Conservation (phyloP, 345 rosid genomes). For the Cardamine resedifolia region DNA sequence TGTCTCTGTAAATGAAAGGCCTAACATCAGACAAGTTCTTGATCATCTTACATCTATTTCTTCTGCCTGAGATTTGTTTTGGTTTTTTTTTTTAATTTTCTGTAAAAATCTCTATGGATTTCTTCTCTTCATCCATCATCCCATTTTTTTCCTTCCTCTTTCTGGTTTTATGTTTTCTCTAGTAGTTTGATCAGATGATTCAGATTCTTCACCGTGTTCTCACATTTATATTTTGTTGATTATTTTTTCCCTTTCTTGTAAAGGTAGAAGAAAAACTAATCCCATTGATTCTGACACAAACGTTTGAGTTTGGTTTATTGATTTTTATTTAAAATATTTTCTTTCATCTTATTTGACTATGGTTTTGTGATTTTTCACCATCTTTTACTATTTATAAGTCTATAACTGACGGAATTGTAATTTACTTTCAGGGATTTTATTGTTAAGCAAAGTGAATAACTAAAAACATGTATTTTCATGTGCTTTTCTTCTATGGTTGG, state of each 20-base stretch:
- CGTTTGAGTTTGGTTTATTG: conserved; percentile 8
- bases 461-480: not conserved
- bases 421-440: not conserved
- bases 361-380: not conserved
- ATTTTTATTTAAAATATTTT: not conserved
- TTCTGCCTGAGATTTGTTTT: conserved; percentile 56
- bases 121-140: conserved; percentile 11
- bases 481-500: not conserved
- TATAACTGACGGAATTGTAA: not conserved
- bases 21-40: conserved; percentile 85
- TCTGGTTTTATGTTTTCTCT: conserved; percentile 14
- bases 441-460: not conserved
- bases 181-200: conserved; percentile 39
- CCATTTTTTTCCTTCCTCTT: conserved; percentile 12
- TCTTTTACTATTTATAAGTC: not conserved
- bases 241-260: conserved; percentile 33
- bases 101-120: conserved; percentile 38
- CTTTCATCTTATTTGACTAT: not conserved
- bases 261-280: conserved; percentile 41
- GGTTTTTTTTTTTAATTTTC: conserved; percentile 45
- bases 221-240: conserved; percentile 37
- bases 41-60: conserved; percentile 71
- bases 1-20: conserved; percentile 82
- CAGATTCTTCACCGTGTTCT: conserved; percentile 32
- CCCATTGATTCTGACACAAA: conserved; percentile 37